A percentile compares a stretch with the other conserved stretches of the same genome.
These are phyloP conservation scores for Diaporthe longicolla DNA, from an alignment of 2,329 filamentous ascomycete species.

Conservation along the genomic window DNA sequence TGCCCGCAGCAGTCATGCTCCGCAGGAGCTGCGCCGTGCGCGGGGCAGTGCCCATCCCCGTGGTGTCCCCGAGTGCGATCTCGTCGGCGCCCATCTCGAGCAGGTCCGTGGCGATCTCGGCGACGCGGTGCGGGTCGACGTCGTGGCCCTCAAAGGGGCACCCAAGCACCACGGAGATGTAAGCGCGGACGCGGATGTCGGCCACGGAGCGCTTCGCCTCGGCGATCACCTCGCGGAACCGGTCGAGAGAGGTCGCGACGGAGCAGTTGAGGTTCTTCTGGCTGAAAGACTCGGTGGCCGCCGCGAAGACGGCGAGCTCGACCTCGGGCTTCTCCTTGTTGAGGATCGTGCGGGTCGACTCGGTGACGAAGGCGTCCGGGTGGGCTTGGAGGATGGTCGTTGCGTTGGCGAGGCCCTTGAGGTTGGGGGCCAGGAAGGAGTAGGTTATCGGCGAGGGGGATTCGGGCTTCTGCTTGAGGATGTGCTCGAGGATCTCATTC, in stretches of 20 bases:
- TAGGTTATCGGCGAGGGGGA: conserved; percentile 75
- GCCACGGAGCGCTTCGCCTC: conserved; percentile 69
- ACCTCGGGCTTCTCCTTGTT: conserved; percentile 59
- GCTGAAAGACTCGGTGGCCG: conserved; percentile 85
- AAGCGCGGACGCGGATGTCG: conserved; percentile 80
- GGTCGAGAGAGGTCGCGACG: conserved; percentile 79
- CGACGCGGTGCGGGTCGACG: conserved; percentile 74
- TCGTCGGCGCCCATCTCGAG: conserved; percentile 92
- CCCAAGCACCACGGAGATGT: conserved; percentile 84
- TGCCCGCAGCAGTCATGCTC: conserved; percentile 75
- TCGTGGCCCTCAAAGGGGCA: conserved; percentile 82
- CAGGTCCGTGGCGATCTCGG: conserved; percentile 76
- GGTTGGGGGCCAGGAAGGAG: conserved; percentile 85
- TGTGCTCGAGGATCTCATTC: conserved; percentile 78
- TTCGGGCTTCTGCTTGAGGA: conserved; percentile 70
- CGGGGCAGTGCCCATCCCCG: conserved; percentile 88
- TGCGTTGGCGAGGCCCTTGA: conserved; percentile 78
- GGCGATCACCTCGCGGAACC: conserved; percentile 79
- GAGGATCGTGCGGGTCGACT: conserved; percentile 57
- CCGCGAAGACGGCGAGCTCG: conserved; percentile 86
- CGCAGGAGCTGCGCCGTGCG: conserved; percentile 75
- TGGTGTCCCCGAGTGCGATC: conserved; percentile 91
- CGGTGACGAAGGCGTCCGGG: conserved; percentile 64
- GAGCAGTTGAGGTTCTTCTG: conserved; percentile 87
- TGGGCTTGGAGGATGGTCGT: conserved; percentile 66